Percentiles rank a stretch among this genome's conserved stretches.
phyloP scores from a whole-genome alignment of 441 rosid species.

The Corymbia calophylla region DNA sequence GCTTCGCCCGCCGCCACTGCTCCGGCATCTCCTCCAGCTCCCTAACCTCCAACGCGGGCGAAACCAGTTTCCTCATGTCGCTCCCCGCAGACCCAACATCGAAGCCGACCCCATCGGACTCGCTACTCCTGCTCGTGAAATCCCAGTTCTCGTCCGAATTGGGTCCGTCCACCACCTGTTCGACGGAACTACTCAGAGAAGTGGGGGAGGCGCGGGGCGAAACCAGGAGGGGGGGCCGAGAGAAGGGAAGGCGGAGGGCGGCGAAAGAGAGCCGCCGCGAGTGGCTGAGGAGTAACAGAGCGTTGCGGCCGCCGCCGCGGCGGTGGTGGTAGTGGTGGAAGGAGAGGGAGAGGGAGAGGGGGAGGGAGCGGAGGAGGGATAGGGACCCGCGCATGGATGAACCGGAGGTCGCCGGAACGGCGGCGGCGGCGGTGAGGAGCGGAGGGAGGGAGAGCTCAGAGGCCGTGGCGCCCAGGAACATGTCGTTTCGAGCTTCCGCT shows the following conservation, averaged over 20 bases:
- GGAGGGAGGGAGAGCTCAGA: neutral
- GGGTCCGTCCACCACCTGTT: constrained; percentile 21
- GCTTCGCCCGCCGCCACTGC: constrained; percentile 70
- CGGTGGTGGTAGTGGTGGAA: constrained; percentile 11
- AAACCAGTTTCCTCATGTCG: constrained; percentile 31
- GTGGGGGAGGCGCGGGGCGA: constrained; percentile 1
- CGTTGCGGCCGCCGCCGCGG: neutral
- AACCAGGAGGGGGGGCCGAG: neutral
- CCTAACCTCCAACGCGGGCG: constrained; percentile 49
- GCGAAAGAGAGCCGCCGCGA: neutral
- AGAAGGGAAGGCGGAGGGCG: neutral
- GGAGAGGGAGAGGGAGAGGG: constrained; percentile 16
- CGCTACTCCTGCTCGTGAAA: neutral
- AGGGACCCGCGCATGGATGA: constrained; percentile 20
- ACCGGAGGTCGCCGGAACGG: neutral
- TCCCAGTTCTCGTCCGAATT: constrained; percentile 9
- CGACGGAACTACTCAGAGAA: constrained; percentile 32
- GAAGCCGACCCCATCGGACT: constrained; percentile 15
- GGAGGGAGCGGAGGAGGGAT: constrained; percentile 16
- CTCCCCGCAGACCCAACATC: constrained; percentile 23
- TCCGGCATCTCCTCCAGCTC: constrained; percentile 76
- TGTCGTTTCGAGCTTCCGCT: neutral
- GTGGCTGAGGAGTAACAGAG: neutral
- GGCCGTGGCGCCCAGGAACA: neutral
- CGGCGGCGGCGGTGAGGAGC: neutral